Evolutionary conservation across 805 yeast genomes (phyloP).

Genomic region (Starmerella bombi): DNA sequence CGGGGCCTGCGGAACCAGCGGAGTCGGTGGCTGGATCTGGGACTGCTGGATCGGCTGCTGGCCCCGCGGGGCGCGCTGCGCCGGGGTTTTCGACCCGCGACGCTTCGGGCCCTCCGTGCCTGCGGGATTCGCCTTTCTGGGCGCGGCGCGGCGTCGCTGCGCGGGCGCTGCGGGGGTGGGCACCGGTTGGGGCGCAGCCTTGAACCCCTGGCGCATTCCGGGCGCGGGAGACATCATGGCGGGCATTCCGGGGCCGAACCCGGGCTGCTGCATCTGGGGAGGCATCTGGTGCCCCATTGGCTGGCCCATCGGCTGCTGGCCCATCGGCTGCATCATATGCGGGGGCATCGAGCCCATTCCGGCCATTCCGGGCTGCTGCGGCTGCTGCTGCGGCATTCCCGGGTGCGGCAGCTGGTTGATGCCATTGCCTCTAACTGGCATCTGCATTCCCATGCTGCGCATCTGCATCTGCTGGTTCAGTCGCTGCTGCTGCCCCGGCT

Average conservation of each 20-base stretch:
- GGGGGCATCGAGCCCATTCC: neutral
- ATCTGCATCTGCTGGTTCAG: neutral
- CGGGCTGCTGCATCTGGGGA: conserved; percentile 1
- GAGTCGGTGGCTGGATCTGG: neutral
- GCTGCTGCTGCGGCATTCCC: neutral
- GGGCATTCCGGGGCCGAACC: neutral
- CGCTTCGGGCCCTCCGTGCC: neutral
- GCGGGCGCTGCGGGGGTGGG: neutral
- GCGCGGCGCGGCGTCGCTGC: neutral
- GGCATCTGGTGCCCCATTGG: conserved; percentile 1
- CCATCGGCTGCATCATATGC: neutral
- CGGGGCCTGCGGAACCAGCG: neutral
- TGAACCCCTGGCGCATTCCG: too few species aligned
- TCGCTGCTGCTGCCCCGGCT: conserved; percentile 2
- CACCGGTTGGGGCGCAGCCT: neutral
- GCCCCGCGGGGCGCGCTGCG: neutral
- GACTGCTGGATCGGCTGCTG: neutral
- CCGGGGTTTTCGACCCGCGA: neutral
- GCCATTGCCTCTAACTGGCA: neutral
- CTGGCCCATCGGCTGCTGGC: neutral
- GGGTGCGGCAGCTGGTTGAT: neutral
- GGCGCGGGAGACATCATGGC: neutral
- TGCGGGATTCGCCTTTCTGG: neutral
- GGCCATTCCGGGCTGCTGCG: neutral
- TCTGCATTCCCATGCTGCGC: neutral